A percentile compares a stretch with the other conserved stretches of the same genome.
Evolutionary conservation across 306 rosid genomes (phyloP).

Genomic region (Datisca glomerata): DNA sequence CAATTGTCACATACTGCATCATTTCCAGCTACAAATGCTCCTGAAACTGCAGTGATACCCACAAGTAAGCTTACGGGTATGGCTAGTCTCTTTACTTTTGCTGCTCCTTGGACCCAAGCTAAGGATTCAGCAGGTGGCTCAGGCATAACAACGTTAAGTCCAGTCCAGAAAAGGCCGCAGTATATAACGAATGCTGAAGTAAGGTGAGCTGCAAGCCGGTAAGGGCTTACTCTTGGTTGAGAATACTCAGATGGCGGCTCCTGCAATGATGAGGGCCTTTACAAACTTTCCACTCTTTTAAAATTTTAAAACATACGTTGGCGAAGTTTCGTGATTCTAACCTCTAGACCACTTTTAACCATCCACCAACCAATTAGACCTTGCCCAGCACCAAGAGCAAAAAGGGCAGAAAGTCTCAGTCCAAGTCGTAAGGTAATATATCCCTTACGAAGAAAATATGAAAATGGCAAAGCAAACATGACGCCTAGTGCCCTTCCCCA

Average conservation of each 20-base stretch:
- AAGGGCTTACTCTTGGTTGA: conserved; percentile 95
- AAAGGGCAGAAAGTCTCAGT: conserved; percentile 51
- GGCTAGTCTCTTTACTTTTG: conserved; percentile 66
- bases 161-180: conserved; percentile 85
- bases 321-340: not conserved
- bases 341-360: conserved; percentile 79
- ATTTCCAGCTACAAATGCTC: conserved; percentile 94
- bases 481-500: conserved; percentile 87
- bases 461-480: conserved; percentile 85
- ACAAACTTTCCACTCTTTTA: conserved; percentile 1
- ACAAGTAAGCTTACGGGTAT: conserved; percentile 70
- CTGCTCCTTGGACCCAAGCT: conserved; percentile 76
- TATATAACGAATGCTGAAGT: conserved; percentile 90
- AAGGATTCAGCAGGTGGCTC: conserved; percentile 82
- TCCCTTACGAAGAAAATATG: conserved; percentile 76
- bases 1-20: conserved; percentile 56
- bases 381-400: conserved; percentile 85
- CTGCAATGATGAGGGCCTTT: conserved; percentile 27
- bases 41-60: conserved; percentile 76
- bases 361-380: conserved; percentile 96
- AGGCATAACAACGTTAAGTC: conserved; percentile 82
- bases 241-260: conserved; percentile 76
- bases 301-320: not conserved
- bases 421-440: conserved; percentile 76
- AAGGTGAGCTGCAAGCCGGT: conserved; percentile 95